Percentiles rank a stretch among this genome's conserved stretches.
Evolutionary conservation across 2,329 filamentous ascomycete genomes (phyloP).

Genomic region (Fusarium phyllophilum): DNA sequence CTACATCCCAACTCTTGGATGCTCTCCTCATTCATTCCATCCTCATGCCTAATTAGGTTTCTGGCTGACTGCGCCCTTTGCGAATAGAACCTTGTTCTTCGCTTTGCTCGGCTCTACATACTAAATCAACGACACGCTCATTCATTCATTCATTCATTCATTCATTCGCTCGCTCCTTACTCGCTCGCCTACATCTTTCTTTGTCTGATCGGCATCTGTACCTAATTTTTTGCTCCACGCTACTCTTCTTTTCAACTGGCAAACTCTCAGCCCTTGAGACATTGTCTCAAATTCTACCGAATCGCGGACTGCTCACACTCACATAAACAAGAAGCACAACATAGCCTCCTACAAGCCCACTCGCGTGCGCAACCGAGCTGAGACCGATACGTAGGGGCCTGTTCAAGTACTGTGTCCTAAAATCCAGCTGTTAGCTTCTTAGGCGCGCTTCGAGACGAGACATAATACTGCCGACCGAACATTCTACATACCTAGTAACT

Average conservation of each 20-base stretch:
- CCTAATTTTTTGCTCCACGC: conserved; percentile 36
- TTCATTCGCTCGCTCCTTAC: conserved; percentile 25
- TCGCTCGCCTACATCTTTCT: conserved; percentile 19
- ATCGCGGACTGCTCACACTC: conserved; percentile 23
- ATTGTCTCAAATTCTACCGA: conserved; percentile 29
- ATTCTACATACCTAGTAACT: background rate
- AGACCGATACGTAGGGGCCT: conserved; percentile 9
- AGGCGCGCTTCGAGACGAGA: conserved; percentile 14
- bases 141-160: conserved; percentile 13
- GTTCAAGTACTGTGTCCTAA: conserved; percentile 25
- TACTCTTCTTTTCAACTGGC: conserved; percentile 30
- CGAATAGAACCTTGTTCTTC: conserved; percentile 20
- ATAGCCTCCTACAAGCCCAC: conserved; percentile 15
- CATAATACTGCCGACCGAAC: background rate
- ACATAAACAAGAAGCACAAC: conserved; percentile 22
- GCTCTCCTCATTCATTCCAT: conserved; percentile 11
- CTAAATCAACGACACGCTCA: conserved; percentile 5
- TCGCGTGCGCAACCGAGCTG: conserved; percentile 31
- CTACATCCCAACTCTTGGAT: conserved; percentile 10
- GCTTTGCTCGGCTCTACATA: conserved; percentile 5
- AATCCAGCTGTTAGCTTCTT: conserved; percentile 7
- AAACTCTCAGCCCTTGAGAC: conserved; percentile 21
- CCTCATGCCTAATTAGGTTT: conserved; percentile 23
- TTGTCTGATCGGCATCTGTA: conserved; percentile 31
- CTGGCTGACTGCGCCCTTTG: conserved; percentile 19